Conservation (phyloP, 495 filamentous ascomycete species). For the Talaromyces thailandensis region DNA sequence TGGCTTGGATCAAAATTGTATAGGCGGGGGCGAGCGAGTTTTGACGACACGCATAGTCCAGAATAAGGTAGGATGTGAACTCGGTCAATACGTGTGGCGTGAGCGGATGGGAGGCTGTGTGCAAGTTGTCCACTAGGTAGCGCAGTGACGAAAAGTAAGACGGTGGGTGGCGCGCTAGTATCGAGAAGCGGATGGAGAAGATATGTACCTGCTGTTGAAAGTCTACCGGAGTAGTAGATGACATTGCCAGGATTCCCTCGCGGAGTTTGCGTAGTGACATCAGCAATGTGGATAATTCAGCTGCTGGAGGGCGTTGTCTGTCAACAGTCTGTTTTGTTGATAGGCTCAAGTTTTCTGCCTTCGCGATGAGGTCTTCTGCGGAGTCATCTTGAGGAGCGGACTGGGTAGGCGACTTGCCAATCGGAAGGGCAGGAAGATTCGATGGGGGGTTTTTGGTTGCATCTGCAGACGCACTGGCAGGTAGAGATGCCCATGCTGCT, state of each 20-base stretch:
- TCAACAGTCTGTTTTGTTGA: slow-evolving; percentile 10
- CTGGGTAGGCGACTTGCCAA: slow-evolving; percentile 6
- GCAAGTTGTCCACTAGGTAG: slow-evolving; percentile 64
- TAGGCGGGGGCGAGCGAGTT: slow-evolving; percentile 67
- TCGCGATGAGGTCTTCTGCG: slow-evolving; percentile 2
- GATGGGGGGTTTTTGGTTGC: slow-evolving; percentile 32
- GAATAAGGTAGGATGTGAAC: slow-evolving; percentile 66
- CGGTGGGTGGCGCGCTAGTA: slow-evolving; percentile 69
- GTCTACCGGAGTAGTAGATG: slow-evolving; percentile 48
- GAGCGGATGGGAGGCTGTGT: slow-evolving; percentile 50
- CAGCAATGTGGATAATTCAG: slow-evolving; percentile 50
- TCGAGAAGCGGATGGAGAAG: slow-evolving; percentile 75
- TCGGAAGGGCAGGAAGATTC: slow-evolving; percentile 12
- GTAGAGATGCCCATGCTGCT: slow-evolving; percentile 60
- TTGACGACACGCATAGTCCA: slow-evolving; percentile 82
- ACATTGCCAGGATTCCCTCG: slow-evolving; percentile 65
- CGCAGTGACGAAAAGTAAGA: slow-evolving; percentile 85
- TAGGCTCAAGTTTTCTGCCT: slow-evolving; percentile 4
- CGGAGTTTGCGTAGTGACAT: slow-evolving; percentile 84
- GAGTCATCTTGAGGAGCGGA: slow-evolving; percentile 6
- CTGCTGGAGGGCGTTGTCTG: slow-evolving; percentile 24
- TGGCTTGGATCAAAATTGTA: slow-evolving; percentile 38
- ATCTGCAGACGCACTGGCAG: slow-evolving; percentile 33
- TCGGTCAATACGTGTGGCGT: slow-evolving; percentile 63
- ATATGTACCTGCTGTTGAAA: slow-evolving; percentile 64